Evolutionary conservation across 805 yeast genomes (phyloP).

Genomic region (Priceomyces haplophilus): DNA sequence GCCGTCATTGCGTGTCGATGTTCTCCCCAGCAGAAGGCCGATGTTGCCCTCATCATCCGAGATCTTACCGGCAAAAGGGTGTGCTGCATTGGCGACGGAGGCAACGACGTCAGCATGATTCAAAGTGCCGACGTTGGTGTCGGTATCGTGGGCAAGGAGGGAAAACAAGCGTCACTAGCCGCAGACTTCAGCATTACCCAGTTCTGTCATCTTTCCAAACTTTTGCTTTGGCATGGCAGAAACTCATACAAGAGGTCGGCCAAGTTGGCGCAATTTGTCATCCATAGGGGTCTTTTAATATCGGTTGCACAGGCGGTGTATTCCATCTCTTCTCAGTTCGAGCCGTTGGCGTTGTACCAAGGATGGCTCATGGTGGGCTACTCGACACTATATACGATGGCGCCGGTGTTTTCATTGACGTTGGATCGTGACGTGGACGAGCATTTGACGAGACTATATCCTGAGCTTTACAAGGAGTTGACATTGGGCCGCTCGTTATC

Average conservation of each 20-base stretch:
- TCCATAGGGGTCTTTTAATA: conserved; percentile 91
- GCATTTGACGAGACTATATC: conserved; percentile 82
- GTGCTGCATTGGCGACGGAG: conserved; percentile 99
- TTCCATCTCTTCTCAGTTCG: conserved; percentile 81
- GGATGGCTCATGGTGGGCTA: conserved; percentile 99
- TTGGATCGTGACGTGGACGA: conserved; percentile 90
- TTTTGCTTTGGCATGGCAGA: conserved; percentile 96
- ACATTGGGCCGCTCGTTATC: conserved; percentile 85
- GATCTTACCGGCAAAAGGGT: conserved; percentile 82
- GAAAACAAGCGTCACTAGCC: conserved; percentile 93
- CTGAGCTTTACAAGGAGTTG: conserved; percentile 90
- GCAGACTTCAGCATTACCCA: conserved; percentile 95
- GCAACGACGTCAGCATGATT: conserved; percentile 98
- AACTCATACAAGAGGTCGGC: conserved; percentile 96
- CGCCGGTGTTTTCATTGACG: conserved; percentile 92
- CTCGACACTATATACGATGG: conserved; percentile 96
- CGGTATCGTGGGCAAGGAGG: conserved; percentile 98
- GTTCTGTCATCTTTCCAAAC: conserved; percentile 81
- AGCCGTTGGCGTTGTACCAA: conserved; percentile 90
- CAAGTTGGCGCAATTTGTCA: conserved; percentile 90
- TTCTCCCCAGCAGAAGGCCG: conserved; percentile 98
- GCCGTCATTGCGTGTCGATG: conserved; percentile 98
- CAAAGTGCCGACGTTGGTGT: conserved; percentile 99
- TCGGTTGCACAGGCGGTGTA: conserved; percentile 94
- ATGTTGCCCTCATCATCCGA: conserved; percentile 79